Evolutionary conservation across 2,329 filamentous ascomycete genomes (phyloP).

Genomic region (Ceratocystis alfenasii): DNA sequence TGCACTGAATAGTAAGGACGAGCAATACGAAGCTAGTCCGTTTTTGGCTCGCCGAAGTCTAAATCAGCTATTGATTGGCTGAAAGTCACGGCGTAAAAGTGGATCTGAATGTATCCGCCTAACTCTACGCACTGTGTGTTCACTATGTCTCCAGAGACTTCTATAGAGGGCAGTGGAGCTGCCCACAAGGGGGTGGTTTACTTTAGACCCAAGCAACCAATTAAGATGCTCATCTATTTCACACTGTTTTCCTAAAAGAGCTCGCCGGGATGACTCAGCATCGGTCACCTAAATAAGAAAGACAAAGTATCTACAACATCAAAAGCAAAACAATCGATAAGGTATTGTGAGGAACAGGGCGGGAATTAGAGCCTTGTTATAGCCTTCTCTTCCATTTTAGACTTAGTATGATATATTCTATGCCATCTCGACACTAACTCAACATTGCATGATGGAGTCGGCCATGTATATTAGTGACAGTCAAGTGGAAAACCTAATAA

Average conservation of each 20-base stretch:
- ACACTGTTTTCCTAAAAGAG: conserved; percentile 14
- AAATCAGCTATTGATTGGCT: conserved; percentile 15
- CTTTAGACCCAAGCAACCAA: too few species aligned
- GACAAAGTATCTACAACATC: neutral
- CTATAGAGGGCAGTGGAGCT: neutral
- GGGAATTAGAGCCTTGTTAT: too few species aligned
- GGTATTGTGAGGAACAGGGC: neutral
- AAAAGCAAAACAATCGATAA: neutral
- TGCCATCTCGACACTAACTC: too few species aligned
- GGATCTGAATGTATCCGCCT: neutral
- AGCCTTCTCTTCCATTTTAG: too few species aligned
- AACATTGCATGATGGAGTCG: too few species aligned
- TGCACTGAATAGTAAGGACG: neutral
- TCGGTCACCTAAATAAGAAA: neutral
- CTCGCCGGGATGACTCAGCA: conserved; percentile 21
- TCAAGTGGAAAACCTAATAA: too few species aligned
- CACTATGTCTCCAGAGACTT: neutral
- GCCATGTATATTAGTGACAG: too few species aligned
- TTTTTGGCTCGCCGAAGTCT: conserved; percentile 22
- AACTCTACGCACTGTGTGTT: neutral
- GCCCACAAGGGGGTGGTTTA: neutral
- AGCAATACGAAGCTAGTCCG: conserved; percentile 21
- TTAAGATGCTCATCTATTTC: too few species aligned
- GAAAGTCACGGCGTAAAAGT: neutral
- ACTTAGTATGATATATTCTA: too few species aligned